Evolutionary conservation across 23 red algal species (phyloP), one percentile per base, ranked within the genome.

Genomic region (Gracilaria gracilis): DNA sequence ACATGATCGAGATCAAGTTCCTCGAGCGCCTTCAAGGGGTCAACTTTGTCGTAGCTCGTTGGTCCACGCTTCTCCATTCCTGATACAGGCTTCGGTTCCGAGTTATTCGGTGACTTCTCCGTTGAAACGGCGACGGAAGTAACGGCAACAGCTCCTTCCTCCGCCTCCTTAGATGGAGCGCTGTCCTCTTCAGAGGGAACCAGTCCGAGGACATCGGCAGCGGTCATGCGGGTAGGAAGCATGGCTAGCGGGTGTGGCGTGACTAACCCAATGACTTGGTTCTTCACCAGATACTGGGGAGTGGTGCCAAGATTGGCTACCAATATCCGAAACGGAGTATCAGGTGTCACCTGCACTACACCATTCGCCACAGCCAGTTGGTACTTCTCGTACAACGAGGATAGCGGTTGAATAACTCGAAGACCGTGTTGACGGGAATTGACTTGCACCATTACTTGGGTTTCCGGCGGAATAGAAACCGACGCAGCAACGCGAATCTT

Each of bases 241-340:
- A 75, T 75, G 1, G 37, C 69, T 15, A 75, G 69, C 17, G 69
- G 35, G 37, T 75, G 69, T 32, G 36, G 69, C 16, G 69, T 75
- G 3, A 75, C 34, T 0, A 7, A 24, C 17, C 69, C 69, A 75
- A 75, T 40, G 42, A n/a, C 69, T 46, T 75, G 69, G 69, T 75
- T 75, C 35, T 75, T 75, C n/a, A 44, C 69, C 69, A 75, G 39
- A 19, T 1, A 44, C 69, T 75, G 69, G n/a, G 69, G 42, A 36
- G 37, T 27, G 25, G 37, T 24, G 32, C 86, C 33, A 33, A 80
- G 55, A 55, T 80, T 61, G 24, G 86, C 86, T 15, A 89, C 33
- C 4, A 79, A 1, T 37, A 89, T 66, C 29, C 61, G 31, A 46
- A 89, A 80, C 9, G 44, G 33, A 35, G 34, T 21, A 37, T 88